Conservation (phyloP, 2,329 filamentous ascomycete genomes). For the Myotisia sp. region DNA sequence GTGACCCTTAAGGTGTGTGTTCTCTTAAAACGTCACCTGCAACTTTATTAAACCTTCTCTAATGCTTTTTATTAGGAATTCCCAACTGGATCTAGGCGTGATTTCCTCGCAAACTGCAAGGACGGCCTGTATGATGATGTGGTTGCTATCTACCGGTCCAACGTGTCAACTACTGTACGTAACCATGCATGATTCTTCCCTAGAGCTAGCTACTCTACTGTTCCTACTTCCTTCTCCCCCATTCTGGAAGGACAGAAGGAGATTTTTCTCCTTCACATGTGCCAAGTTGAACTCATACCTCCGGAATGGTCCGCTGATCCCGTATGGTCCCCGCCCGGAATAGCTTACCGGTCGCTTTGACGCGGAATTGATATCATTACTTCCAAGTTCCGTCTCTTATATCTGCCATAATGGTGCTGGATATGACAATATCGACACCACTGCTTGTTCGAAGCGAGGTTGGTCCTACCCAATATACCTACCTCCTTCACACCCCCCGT, state of each 20-base stretch:
- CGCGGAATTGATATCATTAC: slow-evolving; percentile 31
- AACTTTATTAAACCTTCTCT: background rate
- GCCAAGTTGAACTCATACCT: no score
- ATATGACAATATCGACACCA: slow-evolving; percentile 47
- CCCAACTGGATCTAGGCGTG: slow-evolving; percentile 37
- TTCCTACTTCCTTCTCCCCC: background rate
- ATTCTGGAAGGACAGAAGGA: slow-evolving; percentile 1
- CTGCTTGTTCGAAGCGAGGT: slow-evolving; percentile 36
- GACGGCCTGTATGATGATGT: slow-evolving; percentile 43
- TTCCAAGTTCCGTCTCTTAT: slow-evolving; percentile 34
- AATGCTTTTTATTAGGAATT: slow-evolving; percentile 34
- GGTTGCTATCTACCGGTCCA: slow-evolving; percentile 45
- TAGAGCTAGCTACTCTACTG: background rate
- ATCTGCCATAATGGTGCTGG: slow-evolving; percentile 44
- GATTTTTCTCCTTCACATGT: no score
- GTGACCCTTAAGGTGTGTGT: slow-evolving; percentile 27
- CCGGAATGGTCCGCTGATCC: no score
- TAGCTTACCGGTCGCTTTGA: slow-evolving; percentile 37
- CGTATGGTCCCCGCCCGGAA: slow-evolving; percentile 1
- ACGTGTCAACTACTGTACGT: slow-evolving; percentile 37
- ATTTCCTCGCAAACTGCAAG: slow-evolving; percentile 43
- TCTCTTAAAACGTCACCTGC: no score
- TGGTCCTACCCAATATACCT: slow-evolving; percentile 1
- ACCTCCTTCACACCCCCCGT: no score
- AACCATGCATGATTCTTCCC: background rate